Evolutionary conservation across 345 rosid genomes (phyloP), one percentile per base, ranked within the genome.

Genomic region (Lepidium aucheri): DNA sequence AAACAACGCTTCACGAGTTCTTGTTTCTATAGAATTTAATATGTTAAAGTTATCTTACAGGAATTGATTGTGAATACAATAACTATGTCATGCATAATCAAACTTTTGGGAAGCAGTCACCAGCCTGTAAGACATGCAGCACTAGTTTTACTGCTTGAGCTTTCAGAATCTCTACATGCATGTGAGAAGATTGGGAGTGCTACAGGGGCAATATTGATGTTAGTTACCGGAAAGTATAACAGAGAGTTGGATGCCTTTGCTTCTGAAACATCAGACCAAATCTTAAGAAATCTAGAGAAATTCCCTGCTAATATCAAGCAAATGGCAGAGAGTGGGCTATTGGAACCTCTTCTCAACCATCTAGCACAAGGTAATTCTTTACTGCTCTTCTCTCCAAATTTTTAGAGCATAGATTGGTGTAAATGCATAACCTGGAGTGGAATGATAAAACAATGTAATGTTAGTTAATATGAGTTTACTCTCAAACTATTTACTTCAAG

Each of bases 311-410:
- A 92, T 74, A 78, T 92, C 51, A 92, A 83, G 83, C 73, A 52
- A 56, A 92, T 92, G 98, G 98, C 96, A 6, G 98, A 92, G 77
- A 83, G 80, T 74, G 98, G 96, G 26, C 70, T 82, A 11, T 46
- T 89, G 74, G 91, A 86, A 62, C 98, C 98, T 39, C 95, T 92
- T 73, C 68, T 89, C 64, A 67, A 46, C 46, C 91, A 86, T 80
- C 90, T 92, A 17, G 65, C 55, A 38, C 78, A 80, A 87, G 96
- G 98, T 92, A 34, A 38, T 39, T 22, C 20, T 47, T 65, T 26
- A 40, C 30, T 11, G 8, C 43, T 30, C n/a, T 60, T 62, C 17
- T 62, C 30, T 70, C 60, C 52, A 42, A 43, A 20, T 50, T 18
- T 33, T 13, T 17, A 46, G 15, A 62, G 69, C 20, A 15, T 41